These are phyloP conservation scores for Hypoxylon sp. DNA, from an alignment of 2,329 filamentous ascomycete species.

Conservation along the genomic window DNA sequence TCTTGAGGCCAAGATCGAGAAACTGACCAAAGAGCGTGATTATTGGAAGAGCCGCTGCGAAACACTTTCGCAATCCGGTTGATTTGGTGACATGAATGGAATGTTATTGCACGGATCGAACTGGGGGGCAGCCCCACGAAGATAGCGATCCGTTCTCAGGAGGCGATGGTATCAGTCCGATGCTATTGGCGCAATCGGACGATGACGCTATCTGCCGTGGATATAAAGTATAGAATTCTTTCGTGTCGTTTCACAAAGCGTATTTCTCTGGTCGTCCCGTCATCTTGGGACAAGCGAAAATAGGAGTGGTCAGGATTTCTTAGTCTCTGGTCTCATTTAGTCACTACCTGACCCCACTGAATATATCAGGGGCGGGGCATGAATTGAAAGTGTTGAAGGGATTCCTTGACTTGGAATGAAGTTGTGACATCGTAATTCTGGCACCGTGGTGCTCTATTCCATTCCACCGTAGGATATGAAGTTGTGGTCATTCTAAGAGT, in stretches of 20 bases:
- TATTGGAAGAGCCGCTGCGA: slow-evolving; percentile 69
- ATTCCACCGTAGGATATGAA: background rate
- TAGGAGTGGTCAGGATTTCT: slow-evolving; percentile 21
- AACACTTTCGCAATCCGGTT: slow-evolving; percentile 58
- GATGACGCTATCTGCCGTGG: slow-evolving; percentile 44
- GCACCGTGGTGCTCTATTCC: background rate
- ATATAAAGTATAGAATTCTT: slow-evolving; percentile 40
- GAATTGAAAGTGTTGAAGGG: slow-evolving; percentile 7
- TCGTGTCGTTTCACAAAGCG: slow-evolving; percentile 42
- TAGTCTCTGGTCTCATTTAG: slow-evolving; percentile 20
- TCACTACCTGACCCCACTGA: slow-evolving; percentile 4
- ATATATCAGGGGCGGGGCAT: slow-evolving; percentile 8
- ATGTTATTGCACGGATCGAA: slow-evolving; percentile 48
- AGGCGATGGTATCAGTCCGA: slow-evolving; percentile 47
- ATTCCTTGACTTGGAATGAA: background rate
- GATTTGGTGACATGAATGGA: slow-evolving; percentile 39
- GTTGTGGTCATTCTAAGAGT: background rate
- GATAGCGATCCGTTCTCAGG: slow-evolving; percentile 41
- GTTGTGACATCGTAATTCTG: background rate
- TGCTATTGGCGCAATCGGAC: slow-evolving; percentile 46
- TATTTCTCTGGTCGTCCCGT: background rate
- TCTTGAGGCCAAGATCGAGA: slow-evolving; percentile 78
- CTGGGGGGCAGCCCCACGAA: slow-evolving; percentile 50
- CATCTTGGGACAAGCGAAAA: slow-evolving; percentile 18
- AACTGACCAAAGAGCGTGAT: slow-evolving; percentile 74